A percentile compares a stretch with the other conserved stretches of the same genome.
phyloP scores from a whole-genome alignment of 2,329 filamentous ascomycete genomes.

The Chrysoporthe puriensis region DNA sequence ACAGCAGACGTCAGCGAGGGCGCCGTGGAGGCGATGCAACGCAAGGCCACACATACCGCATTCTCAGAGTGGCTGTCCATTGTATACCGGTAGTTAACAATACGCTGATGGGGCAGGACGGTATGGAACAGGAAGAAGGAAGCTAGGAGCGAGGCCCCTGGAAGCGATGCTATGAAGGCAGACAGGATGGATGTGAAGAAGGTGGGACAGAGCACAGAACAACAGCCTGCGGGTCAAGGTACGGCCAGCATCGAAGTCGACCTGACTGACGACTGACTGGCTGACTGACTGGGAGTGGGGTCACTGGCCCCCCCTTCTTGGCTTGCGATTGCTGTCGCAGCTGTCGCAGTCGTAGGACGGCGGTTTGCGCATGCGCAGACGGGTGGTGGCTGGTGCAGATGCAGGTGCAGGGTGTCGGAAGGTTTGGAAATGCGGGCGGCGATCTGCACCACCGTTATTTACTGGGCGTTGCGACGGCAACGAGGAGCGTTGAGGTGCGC shows the following conservation, averaged over 20 bases:
- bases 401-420: conserved; percentile 1
- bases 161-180: conserved; percentile 27
- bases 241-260: conserved; percentile 2
- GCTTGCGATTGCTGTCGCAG: neutral
- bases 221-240: neutral
- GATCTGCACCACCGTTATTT: conserved; percentile 8
- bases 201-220: neutral
- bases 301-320: neutral
- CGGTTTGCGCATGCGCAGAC: conserved; percentile 4
- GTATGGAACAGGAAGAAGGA: conserved; percentile 28
- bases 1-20: neutral
- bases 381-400: conserved; percentile 16
- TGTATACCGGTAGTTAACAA: conserved; percentile 32
- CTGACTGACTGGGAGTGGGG: neutral
- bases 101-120: conserved; percentile 30
- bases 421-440: neutral
- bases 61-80: conserved; percentile 43
- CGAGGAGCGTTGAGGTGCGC: neutral
- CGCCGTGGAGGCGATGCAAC: conserved; percentile 3
- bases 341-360: conserved; percentile 9
- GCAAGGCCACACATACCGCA: conserved; percentile 35
- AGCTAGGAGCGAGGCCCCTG: conserved; percentile 30
- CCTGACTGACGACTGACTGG: neutral
- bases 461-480: conserved; percentile 7
- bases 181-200: conserved; percentile 15